Percentiles rank a stretch among this genome's conserved stretches.
Evolutionary conservation across 495 filamentous ascomycete species (phyloP).

Genomic region (Xylaria telfairii): DNA sequence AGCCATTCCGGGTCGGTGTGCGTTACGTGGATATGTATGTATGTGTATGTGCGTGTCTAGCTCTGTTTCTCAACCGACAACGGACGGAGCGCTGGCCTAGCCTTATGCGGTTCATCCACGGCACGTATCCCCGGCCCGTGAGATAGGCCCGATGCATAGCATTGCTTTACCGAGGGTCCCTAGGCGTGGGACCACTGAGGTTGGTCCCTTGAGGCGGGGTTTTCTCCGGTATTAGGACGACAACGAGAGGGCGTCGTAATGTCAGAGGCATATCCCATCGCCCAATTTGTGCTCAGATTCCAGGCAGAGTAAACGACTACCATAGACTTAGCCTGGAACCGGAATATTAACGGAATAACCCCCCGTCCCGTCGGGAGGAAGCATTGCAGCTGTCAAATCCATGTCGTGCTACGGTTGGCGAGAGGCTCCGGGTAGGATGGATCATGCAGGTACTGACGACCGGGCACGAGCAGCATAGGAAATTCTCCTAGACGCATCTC

Average conservation of each 20-base stretch:
- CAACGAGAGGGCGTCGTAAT: not conserved
- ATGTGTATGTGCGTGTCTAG: not conserved
- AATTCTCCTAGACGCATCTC: not conserved
- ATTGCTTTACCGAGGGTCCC: not conserved
- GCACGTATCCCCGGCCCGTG: not conserved
- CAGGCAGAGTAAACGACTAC: not conserved
- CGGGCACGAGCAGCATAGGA: not conserved
- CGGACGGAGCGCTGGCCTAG: not conserved
- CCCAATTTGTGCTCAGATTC: not conserved
- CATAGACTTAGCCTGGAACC: not conserved
- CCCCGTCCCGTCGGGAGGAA: not conserved
- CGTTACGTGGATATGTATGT: not conserved
- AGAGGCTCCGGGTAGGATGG: not conserved
- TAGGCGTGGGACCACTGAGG: not conserved
- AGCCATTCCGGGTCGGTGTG: not conserved
- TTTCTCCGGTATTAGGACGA: not conserved
- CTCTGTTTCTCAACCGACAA: not conserved
- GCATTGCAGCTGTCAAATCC: constrained; percentile 10
- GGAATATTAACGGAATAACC: not conserved
- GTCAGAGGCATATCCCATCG: too few relatives aligned
- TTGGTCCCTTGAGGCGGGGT: not conserved
- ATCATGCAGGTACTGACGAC: constrained; percentile 8
- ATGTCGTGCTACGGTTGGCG: not conserved
- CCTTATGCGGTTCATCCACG: not conserved
- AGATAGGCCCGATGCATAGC: not conserved